Evolutionary conservation across 495 filamentous ascomycete genomes (phyloP), one percentile per base, ranked within the genome.

Genomic region (Xylaria venustula): DNA sequence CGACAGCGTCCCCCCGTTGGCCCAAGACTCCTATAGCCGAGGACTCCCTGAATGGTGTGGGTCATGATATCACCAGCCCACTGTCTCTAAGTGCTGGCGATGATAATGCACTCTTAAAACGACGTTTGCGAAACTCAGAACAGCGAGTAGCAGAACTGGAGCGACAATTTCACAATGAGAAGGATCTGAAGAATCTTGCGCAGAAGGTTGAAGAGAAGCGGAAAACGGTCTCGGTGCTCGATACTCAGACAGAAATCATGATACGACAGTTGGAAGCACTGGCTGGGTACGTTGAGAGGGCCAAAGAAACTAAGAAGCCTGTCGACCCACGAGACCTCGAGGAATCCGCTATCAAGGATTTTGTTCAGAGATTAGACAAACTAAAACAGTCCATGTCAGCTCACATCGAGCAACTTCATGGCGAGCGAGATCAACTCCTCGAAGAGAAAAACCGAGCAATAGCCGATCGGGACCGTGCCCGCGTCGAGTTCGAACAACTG

Each of bases 241-340:
- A 98, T 72, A 91, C 92, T 1, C 90, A 96, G 74, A 89, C 92
- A 25, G 95, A 99, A 73, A 92, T 97, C 64, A 92, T 97, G 68
- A 85, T 99, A 57, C 87, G 91, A 20, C 93, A 99, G 69, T 81
- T 99, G 22, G 89, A 93, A 60, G 87, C 92, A 12, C 83, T 98
- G 62, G 91, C 81, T 37, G 78, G 79, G n/a, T 82, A 80, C 57
- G 80, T 85, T 7, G 81, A 85, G 62, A 77, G 73, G 45, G 82
- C 92, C 6, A 85, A 86, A 64, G 90, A 94, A 80, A 71, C 90
- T 79, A 87, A 85, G 66, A 81, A 88, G 56, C 85, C 89, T 12
- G 76, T 92, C 57, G 88, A 92, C 66, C 76, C 89, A 40, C 82
- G 81, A 14, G 89, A 91, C 67, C 76, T 98, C 28, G 90, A 93